Conservation (phyloP, 2,329 filamentous ascomycete genomes). For the Fusarium kyushuense region DNA sequence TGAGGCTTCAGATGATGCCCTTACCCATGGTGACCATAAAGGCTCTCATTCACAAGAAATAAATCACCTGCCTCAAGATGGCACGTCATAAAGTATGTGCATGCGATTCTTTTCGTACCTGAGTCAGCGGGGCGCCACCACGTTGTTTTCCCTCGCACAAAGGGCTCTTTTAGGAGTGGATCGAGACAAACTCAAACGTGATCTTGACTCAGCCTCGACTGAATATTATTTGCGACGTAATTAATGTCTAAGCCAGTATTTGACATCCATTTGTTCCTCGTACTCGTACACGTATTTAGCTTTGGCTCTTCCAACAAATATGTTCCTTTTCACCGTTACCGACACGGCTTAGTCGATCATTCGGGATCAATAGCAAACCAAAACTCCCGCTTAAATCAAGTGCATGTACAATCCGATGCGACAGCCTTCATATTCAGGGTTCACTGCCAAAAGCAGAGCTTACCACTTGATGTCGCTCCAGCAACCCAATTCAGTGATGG, state of each 20-base stretch:
- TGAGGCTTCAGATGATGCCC: slow-evolving; percentile 36
- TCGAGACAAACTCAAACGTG: slow-evolving; percentile 19
- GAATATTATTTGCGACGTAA: slow-evolving; percentile 5
- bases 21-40: slow-evolving; percentile 30
- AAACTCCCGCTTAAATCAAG: slow-evolving; percentile 41
- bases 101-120: slow-evolving; percentile 16
- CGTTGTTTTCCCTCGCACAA: not conserved
- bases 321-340: slow-evolving; percentile 8
- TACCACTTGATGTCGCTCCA: slow-evolving; percentile 90
- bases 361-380: slow-evolving; percentile 22
- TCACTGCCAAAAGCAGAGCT: slow-evolving; percentile 90
- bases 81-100: slow-evolving; percentile 17
- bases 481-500: slow-evolving; percentile 90
- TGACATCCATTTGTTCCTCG: not conserved
- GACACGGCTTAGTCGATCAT: slow-evolving; percentile 9
- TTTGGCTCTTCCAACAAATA: slow-evolving; percentile 3
- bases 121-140: slow-evolving; percentile 15
- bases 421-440: not conserved
- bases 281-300: slow-evolving; percentile 12
- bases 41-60: slow-evolving; percentile 3
- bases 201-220: slow-evolving; percentile 27
- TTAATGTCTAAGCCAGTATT: slow-evolving; percentile 7
- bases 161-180: not conserved
- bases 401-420: slow-evolving; percentile 7
- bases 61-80: slow-evolving; percentile 25